Percentiles rank a stretch among this genome's conserved stretches.
phyloP scores from a whole-genome alignment of 1,284 basidiomycete species.

The Cryptococcus floricola region DNA sequence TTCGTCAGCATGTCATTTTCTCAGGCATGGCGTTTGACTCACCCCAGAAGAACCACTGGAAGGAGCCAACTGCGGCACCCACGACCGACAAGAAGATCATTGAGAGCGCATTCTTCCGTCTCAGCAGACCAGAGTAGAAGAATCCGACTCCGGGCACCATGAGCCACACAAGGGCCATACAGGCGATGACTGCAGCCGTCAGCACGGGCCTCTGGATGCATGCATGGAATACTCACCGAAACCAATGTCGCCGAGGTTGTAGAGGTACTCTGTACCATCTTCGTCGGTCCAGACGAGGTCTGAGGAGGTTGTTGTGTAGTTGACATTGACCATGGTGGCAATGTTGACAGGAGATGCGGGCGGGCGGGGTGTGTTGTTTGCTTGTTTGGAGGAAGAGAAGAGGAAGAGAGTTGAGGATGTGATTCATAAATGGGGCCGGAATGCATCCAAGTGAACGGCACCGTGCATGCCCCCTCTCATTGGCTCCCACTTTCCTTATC shows the following conservation, averaged over 20 bases:
- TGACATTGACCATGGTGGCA: conserved; percentile 37
- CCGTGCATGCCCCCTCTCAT: not conserved
- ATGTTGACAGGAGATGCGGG: not conserved
- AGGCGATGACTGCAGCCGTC: conserved; percentile 52
- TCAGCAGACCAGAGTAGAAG: conserved; percentile 78
- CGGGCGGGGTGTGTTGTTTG: not conserved
- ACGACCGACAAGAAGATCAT: conserved; percentile 86
- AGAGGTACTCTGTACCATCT: conserved; percentile 44
- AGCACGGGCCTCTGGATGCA: not conserved
- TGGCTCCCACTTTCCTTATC: not conserved
- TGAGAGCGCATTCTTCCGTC: conserved; percentile 85
- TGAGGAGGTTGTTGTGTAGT: conserved; percentile 36
- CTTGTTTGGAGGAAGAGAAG: not conserved
- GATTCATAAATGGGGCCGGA: not conserved
- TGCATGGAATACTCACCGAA: conserved; percentile 48
- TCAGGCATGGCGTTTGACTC: not conserved
- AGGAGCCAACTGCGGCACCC: conserved; percentile 66
- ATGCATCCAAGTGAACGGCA: not conserved
- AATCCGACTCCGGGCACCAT: conserved; percentile 79
- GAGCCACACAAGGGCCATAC: conserved; percentile 70
- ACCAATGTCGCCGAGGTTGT: conserved; percentile 56
- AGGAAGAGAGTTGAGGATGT: not conserved
- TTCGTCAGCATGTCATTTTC: not conserved
- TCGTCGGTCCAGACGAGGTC: conserved; percentile 46
- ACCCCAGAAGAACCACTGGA: conserved; percentile 52